These are phyloP conservation scores for Akanthomyces lecanii DNA, from an alignment of 2,329 filamentous ascomycete genomes.

Conservation along the genomic window DNA sequence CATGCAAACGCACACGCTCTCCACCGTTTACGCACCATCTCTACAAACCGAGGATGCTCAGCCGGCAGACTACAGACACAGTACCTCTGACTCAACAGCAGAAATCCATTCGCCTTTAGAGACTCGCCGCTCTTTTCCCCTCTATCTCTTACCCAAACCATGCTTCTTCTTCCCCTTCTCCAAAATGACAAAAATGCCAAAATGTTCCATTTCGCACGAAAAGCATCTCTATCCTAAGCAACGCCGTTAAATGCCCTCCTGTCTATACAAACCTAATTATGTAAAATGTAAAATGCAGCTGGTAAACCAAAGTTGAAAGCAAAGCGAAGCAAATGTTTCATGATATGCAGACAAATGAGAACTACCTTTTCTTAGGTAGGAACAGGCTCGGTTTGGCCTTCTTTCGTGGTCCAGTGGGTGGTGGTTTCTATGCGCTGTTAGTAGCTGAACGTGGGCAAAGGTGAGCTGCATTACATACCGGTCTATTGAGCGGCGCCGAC, in stretches of 20 bases:
- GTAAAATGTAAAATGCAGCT: not conserved
- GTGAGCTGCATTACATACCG: constrained; percentile 14
- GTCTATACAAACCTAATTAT: not conserved
- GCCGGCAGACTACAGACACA: not conserved
- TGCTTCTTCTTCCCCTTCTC: not conserved
- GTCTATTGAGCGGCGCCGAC: constrained; percentile 22
- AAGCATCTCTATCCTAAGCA: not conserved
- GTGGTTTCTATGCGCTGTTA: constrained; percentile 23
- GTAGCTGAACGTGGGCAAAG: not conserved
- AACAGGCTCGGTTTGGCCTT: constrained; percentile 42
- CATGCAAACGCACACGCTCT: not conserved
- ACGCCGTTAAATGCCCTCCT: not conserved
- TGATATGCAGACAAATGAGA: not conserved
- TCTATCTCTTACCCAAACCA: not conserved
- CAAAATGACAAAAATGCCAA: not conserved
- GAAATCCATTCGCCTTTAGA: not conserved
- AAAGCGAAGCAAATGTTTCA: not conserved
- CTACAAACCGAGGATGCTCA: not conserved
- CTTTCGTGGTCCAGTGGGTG: constrained; percentile 30
- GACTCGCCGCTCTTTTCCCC: not conserved
- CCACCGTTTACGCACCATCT: not conserved
- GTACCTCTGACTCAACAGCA: not conserved
- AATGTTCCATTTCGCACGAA: not conserved
- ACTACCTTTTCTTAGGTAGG: constrained; percentile 36
- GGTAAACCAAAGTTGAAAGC: not conserved